A percentile compares a stretch with the other conserved stretches of the same genome.
Evolutionary conservation across 148 eudicot genomes (phyloP).

Genomic region (Amaranthus hypochondriacus): DNA sequence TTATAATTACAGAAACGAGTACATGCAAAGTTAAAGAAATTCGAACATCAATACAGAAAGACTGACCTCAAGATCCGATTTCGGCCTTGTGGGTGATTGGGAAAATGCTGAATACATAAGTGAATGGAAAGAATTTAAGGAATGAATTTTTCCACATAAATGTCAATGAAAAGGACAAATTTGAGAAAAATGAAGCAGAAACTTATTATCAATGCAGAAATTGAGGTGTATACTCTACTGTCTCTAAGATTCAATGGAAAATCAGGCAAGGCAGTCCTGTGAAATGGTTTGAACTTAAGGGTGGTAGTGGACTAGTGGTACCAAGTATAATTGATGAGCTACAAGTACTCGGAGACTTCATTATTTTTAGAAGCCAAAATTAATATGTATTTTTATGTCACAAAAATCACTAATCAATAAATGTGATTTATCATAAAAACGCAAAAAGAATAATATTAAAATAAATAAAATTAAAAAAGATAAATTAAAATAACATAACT

Average conservation of each 20-base stretch:
- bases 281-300: too few species aligned
- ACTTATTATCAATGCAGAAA: background rate
- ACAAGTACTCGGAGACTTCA: too few species aligned
- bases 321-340: too few species aligned
- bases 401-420: too few species aligned
- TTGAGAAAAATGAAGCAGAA: background rate
- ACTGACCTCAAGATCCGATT: slow-evolving; percentile 24
- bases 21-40: background rate
- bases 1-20: slow-evolving; percentile 7
- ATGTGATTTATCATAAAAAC: too few species aligned
- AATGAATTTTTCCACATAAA: background rate
- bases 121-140: background rate
- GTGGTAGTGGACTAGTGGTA: too few species aligned
- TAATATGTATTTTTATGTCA: too few species aligned
- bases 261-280: too few species aligned
- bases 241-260: background rate
- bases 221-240: background rate
- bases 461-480: too few species aligned
- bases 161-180: background rate
- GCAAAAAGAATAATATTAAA: too few species aligned
- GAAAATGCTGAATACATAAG: slow-evolving; percentile 2
- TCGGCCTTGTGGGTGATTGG: background rate
- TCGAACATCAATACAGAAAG: background rate
- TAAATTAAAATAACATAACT: too few species aligned
- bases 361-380: too few species aligned